Base-by-base conservation (phyloP, 2,329 filamentous ascomycete genomes). In the Seiridium unicorne region DNA sequence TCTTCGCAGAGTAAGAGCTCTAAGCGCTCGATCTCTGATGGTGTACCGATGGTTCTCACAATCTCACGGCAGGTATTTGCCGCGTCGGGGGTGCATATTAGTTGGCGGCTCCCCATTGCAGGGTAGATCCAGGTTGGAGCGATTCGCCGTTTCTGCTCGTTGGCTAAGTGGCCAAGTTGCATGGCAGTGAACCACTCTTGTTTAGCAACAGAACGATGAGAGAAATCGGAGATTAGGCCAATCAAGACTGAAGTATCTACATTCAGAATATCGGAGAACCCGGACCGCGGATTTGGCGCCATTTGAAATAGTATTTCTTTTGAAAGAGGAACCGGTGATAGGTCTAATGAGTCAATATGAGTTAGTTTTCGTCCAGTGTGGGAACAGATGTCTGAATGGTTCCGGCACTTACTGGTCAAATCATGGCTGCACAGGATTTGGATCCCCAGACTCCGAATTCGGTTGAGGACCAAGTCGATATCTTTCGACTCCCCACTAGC, bases 221-320 rank as follows among this genome's bases (percentile, higher is more conserved):
- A 89, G 35, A 93, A 85, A 67, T 93, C 90, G 0, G 89, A 92
- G 1, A 89, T 84, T 2, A 93, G 77, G 4, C 89, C 89, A 5
- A 93, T 81, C 5, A 93, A 80, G 51, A 92, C 84, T 2, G 89
- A 92, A 57, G 85, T 87, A 70, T 89, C 86, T 59, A 89, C 80
- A 67, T 89, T 87, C 36, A 88, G 60, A 36, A 65, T 58, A 40
- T 65, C 40, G 0, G 67, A 65, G 51, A 72, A 67, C 10, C 59
- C 63, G n/a, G 64, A 61, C 44, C 60, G 66, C 9, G 70, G 71
- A 34, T 64, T 68, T 38, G 71, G 71, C 10, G 66, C 67, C 70
- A 73, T 73, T 48, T 51, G 53, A 35, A 63, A 51, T 34, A 73
- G 63, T 18, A 70, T 60, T 32, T 53, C 58, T 38, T 65, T 54